A percentile compares a stretch with the other conserved stretches of the same genome.
phyloP scores from a whole-genome alignment of 176 grass and related monocot genomes.

The Phoenix dactylifera region DNA sequence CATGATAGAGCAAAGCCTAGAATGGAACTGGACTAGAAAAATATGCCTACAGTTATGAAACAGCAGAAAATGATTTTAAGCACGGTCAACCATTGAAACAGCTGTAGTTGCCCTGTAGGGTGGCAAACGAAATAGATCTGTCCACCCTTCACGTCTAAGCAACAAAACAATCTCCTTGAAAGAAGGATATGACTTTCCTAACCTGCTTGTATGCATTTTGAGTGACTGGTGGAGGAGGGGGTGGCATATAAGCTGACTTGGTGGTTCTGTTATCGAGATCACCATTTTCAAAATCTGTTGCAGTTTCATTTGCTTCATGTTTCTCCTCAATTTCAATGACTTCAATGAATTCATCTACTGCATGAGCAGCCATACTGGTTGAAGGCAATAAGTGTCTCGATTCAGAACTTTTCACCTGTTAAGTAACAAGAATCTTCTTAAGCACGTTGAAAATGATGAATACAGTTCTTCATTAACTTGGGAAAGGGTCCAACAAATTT shows the following conservation, averaged over 20 bases:
- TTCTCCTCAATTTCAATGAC: constrained; percentile 57
- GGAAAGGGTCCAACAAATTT: not conserved
- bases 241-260: constrained; percentile 41
- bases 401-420: constrained; percentile 54
- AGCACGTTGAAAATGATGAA: too few species aligned
- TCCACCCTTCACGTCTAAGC: too few species aligned
- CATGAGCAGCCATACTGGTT: constrained; percentile 67
- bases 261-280: constrained; percentile 19
- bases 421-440: constrained; percentile 15
- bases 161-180: too few species aligned
- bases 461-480: not conserved
- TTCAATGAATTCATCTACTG: constrained; percentile 48
- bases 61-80: too few species aligned
- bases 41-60: too few species aligned
- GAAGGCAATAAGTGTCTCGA: constrained; percentile 40
- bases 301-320: constrained; percentile 22
- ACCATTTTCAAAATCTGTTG: constrained; percentile 32
- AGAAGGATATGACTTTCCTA: too few species aligned
- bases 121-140: too few species aligned
- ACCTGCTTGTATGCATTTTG: constrained; percentile 52
- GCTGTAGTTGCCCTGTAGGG: too few species aligned
- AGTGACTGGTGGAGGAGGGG: constrained; percentile 25
- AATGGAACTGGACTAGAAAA: too few species aligned
- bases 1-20: too few species aligned
- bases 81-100: too few species aligned